These are phyloP conservation scores for Colletotrichum sp. DNA, from an alignment of 2,329 filamentous ascomycete species.

Conservation along the genomic window DNA sequence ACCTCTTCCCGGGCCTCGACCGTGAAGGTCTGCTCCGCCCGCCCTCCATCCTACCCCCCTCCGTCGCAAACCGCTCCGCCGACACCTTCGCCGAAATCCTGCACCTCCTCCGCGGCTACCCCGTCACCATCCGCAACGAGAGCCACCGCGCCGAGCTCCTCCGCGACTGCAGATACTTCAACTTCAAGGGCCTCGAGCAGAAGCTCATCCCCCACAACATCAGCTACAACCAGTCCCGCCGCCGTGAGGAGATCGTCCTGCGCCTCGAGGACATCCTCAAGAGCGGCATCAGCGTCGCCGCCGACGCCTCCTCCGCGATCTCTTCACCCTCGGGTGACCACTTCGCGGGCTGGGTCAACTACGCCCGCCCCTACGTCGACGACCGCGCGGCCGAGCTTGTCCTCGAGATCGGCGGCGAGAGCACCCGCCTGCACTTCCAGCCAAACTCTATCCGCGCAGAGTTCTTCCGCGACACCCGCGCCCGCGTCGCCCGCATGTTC, in stretches of 20 bases:
- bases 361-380: constrained; percentile 87
- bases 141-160: constrained; percentile 79
- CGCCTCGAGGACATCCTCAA: constrained; percentile 88
- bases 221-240: constrained; percentile 73
- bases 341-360: constrained; percentile 67
- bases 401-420: constrained; percentile 77
- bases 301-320: constrained; percentile 44
- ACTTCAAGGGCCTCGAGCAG: constrained; percentile 91
- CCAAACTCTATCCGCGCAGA: constrained; percentile 57
- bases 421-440: constrained; percentile 60
- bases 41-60: constrained; percentile 83
- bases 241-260: constrained; percentile 76
- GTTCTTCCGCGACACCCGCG: constrained; percentile 75
- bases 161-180: constrained; percentile 89
- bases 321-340: constrained; percentile 29
- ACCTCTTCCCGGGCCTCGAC: constrained; percentile 86
- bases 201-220: constrained; percentile 79
- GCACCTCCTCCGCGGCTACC: constrained; percentile 83
- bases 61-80: constrained; percentile 81
- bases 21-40: constrained; percentile 81
- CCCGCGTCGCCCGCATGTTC: constrained; percentile 74
- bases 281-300: constrained; percentile 74
- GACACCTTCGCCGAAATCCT: constrained; percentile 84
- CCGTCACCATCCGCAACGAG: constrained; percentile 76
- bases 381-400: constrained; percentile 75